A percentile compares a stretch with the other conserved stretches of the same genome.
Evolutionary conservation across 2,329 filamentous ascomycete genomes (phyloP).

Genomic region (Graphilbum fragrans): DNA sequence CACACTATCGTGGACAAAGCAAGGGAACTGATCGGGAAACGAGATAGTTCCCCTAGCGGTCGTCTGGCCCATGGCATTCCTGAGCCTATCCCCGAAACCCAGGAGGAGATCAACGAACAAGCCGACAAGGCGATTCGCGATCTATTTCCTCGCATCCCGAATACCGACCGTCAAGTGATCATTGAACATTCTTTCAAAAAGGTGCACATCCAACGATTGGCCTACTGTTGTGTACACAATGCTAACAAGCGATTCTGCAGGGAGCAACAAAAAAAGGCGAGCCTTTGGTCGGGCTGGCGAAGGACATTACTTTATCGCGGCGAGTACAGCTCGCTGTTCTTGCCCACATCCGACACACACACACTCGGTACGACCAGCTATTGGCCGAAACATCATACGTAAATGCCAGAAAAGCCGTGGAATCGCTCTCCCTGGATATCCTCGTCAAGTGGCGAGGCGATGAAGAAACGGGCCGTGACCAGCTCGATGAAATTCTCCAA

Average conservation of each 20-base stretch:
- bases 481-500: slow-evolving; percentile 53
- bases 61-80: slow-evolving; percentile 19
- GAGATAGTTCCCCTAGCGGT: slow-evolving; percentile 14
- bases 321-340: slow-evolving; percentile 54
- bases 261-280: slow-evolving; percentile 38
- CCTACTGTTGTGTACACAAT: background rate
- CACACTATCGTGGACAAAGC: slow-evolving; percentile 48
- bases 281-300: slow-evolving; percentile 44
- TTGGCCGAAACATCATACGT: slow-evolving; percentile 45
- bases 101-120: slow-evolving; percentile 48
- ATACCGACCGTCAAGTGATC: slow-evolving; percentile 50
- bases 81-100: slow-evolving; percentile 47
- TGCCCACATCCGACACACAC: slow-evolving; percentile 54
- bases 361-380: slow-evolving; percentile 52
- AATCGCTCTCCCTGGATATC: slow-evolving; percentile 48
- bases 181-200: slow-evolving; percentile 51
- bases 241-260: slow-evolving; percentile 17
- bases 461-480: slow-evolving; percentile 55
- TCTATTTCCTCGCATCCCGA: slow-evolving; percentile 52
- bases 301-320: slow-evolving; percentile 43
- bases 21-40: slow-evolving; percentile 16
- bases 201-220: slow-evolving; percentile 25
- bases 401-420: slow-evolving; percentile 49
- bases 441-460: slow-evolving; percentile 63
- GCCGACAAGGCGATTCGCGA: slow-evolving; percentile 51